Percentiles rank a stretch among this genome's conserved stretches.
phyloP scores from a whole-genome alignment of 1,139 yeast species.

The Zygoascus meyerae region DNA sequence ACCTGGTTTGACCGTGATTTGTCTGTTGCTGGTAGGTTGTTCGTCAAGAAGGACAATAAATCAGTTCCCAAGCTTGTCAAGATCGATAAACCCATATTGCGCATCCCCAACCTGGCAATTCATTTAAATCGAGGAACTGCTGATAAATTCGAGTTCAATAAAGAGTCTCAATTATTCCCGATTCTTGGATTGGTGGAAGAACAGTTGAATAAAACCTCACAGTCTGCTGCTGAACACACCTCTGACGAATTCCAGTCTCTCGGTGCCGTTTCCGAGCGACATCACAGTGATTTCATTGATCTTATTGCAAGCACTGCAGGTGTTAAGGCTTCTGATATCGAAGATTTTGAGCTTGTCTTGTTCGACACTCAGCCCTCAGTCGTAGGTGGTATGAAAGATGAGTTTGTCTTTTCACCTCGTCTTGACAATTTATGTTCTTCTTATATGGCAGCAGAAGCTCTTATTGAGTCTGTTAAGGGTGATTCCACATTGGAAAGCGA shows the following conservation, averaged over 20 bases:
- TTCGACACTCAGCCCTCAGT: conserved; percentile 79
- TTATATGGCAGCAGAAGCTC: conserved; percentile 67
- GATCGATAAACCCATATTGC: conserved; percentile 73
- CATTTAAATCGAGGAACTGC: conserved; percentile 78
- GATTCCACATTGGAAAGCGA: conserved; percentile 40
- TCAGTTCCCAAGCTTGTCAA: conserved; percentile 66
- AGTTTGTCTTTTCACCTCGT: conserved; percentile 89
- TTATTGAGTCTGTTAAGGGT: conserved; percentile 47
- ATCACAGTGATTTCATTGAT: conserved; percentile 62
- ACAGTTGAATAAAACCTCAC: conserved; percentile 27
- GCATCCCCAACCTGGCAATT: conserved; percentile 93
- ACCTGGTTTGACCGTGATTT: conserved; percentile 87
- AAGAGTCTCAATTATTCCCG: conserved; percentile 80
- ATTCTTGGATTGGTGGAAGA: conserved; percentile 65
- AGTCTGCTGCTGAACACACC: conserved; percentile 27
- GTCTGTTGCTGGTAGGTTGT: conserved; percentile 87
- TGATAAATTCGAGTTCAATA: conserved; percentile 79
- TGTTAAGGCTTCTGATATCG: conserved; percentile 51
- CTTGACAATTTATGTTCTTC: conserved; percentile 88
- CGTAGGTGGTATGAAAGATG: conserved; percentile 84
- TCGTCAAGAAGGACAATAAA: conserved; percentile 49
- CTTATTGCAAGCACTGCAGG: conserved; percentile 61
- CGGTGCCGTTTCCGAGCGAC: conserved; percentile 52
- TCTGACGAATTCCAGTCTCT: conserved; percentile 47
- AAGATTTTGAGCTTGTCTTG: conserved; percentile 86